Conservation (phyloP, 768 basidiomycete species). For the Boletus edulis region DNA sequence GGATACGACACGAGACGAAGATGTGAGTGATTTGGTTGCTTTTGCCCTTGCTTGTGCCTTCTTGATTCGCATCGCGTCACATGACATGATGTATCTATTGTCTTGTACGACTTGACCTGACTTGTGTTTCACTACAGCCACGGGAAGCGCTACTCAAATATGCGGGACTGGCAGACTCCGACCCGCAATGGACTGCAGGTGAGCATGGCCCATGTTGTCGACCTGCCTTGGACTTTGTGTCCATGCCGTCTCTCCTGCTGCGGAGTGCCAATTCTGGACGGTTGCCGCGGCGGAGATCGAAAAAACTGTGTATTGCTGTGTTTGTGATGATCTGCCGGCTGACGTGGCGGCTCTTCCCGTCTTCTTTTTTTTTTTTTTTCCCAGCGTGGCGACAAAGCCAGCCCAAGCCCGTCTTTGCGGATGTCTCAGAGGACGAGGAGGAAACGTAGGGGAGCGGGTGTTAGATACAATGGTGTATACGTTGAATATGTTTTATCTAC, state of each 20-base stretch:
- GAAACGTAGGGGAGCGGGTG: slow-evolving; percentile 47
- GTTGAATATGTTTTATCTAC: slow-evolving; percentile 7
- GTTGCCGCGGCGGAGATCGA: slow-evolving; percentile 31
- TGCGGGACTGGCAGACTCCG: slow-evolving; percentile 69
- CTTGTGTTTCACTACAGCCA: slow-evolving; percentile 56
- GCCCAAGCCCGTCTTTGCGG: slow-evolving; percentile 81
- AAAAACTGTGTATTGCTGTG: slow-evolving; percentile 29
- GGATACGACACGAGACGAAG: slow-evolving; percentile 88
- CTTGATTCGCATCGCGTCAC: slow-evolving; percentile 7
- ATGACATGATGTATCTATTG: slow-evolving; percentile 14
- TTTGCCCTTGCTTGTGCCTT: slow-evolving; percentile 1
- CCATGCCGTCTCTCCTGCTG: slow-evolving; percentile 12
- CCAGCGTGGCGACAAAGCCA: slow-evolving; percentile 87
- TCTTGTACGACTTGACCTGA: slow-evolving; percentile 16
- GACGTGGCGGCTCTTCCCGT: slow-evolving; percentile 52
- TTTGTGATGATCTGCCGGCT: slow-evolving; percentile 39
- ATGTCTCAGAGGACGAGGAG: slow-evolving; percentile 54
- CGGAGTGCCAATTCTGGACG: slow-evolving; percentile 28
- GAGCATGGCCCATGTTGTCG: slow-evolving; percentile 33
- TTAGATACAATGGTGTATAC: not conserved
- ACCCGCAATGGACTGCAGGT: slow-evolving; percentile 88
- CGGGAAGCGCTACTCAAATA: slow-evolving; percentile 96
- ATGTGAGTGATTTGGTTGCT: slow-evolving; percentile 64
- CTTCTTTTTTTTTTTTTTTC: slow-evolving; percentile 50
- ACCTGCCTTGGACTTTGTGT: slow-evolving; percentile 2